phyloP scores from a whole-genome alignment of 1,284 basidiomycete species.

The Cystobasidium sp. region DNA sequence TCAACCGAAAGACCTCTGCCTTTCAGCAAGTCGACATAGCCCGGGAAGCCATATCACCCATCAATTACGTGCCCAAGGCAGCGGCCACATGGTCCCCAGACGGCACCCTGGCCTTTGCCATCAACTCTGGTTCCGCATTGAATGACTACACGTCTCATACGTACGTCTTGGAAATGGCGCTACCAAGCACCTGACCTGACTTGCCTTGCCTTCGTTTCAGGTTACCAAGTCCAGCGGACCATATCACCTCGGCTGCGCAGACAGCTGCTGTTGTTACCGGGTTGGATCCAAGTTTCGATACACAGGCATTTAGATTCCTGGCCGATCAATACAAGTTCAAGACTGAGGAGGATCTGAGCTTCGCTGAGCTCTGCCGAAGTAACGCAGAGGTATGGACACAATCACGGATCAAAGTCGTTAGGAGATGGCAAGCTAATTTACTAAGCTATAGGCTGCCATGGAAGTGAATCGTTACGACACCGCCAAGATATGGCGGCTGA shows the following conservation, averaged over 20 bases:
- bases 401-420: too few relatives aligned
- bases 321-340: slow-evolving; percentile 29
- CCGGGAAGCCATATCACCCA: slow-evolving; percentile 22
- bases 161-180: not conserved
- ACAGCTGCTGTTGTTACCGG: slow-evolving; percentile 4
- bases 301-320: slow-evolving; percentile 25
- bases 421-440: too few relatives aligned
- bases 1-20: slow-evolving; percentile 26
- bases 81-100: slow-evolving; percentile 29
- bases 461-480: slow-evolving; percentile 28
- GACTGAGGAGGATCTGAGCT: not conserved
- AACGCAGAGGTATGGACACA: slow-evolving; percentile 18
- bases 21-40: slow-evolving; percentile 38
- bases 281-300: slow-evolving; percentile 34
- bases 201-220: not conserved
- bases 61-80: slow-evolving; percentile 28
- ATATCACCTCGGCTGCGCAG: not conserved
- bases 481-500: slow-evolving; percentile 34
- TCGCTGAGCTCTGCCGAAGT: slow-evolving; percentile 1
- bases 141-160: not conserved
- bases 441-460: slow-evolving; percentile 17
- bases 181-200: not conserved
- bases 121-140: not conserved
- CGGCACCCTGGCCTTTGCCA: slow-evolving; percentile 34
- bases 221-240: slow-evolving; percentile 8